Base-by-base conservation (phyloP, 352 stramenopile species). In the Pilasporangium apinafurcum region DNA sequence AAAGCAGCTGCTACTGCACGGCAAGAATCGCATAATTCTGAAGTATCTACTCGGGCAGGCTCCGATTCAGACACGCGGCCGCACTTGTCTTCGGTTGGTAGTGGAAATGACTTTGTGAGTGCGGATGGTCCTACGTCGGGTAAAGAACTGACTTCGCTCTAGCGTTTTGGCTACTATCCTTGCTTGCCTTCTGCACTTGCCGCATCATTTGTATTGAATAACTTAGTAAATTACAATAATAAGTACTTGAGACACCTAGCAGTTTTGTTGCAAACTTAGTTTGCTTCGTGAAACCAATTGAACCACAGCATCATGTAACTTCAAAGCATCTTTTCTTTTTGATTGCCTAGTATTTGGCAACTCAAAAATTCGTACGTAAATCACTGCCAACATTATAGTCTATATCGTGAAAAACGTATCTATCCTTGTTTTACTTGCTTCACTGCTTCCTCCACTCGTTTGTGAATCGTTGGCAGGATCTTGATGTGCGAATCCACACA, bases 401-500 rank as follows among this genome's bases (percentile, higher is more conserved):
- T n/a, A n/a, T n/a, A n/a, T n/a, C n/a, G n/a, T 3, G 8, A 30
- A 4, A 4, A 10, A 6, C 13, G 16, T 44, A 32, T 39, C 34
- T 79, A 67, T 33, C 61, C 52, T 51, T 81, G 69, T 63, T 87
- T 77, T 49, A 79, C 55, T 48, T 92, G 73, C n/a, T 62, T 62
- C 31, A 91, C 68, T 13, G 76, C 73, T 27, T 91, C 71, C 30
- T 76, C 64, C 25, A 93, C 74, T 29, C 82, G 79, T 35, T 86
- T 71, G 47, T 79, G 71, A 20, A 93, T 46, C 29, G 65, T 83
- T 25, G 82, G 82, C 36, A 93, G 58, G 30, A 91, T 53, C 58
- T 70, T 75, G 47, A 93, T 67, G 57, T 93, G 79, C 59, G 56
- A 60, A 51, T 92, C 79, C 18, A 92, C 70, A 48, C 74, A 89